Base-by-base conservation (phyloP, 306 rosid species). In the Rosa chinensis region DNA sequence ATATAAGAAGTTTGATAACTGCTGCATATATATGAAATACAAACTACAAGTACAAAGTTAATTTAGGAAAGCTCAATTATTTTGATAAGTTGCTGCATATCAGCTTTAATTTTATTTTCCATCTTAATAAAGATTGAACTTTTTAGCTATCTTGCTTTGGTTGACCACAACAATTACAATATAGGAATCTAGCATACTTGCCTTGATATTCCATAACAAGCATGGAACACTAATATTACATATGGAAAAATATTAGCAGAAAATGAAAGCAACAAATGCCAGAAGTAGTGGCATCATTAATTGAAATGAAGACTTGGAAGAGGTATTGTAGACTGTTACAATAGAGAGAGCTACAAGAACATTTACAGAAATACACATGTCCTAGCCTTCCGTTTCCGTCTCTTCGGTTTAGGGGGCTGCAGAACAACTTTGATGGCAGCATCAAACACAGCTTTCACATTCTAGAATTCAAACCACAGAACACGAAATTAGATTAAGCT, bases 401-500 rank as follows among this genome's bases (percentile, higher is more conserved):
- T 85, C 88, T 85, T 87, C 25, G 67, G 78, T 77, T 87, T 87
- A 14, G 90, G 88, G 39, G 90, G 90, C 77, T 87, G 90, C 82
- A 88, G 73, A 70, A 89, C 93, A 40, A 85, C 91, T 80, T 88
- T 90, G 83, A 88, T 88, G 48, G 92, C 94, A 69, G 92, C 90
- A 83, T 88, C 94, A 85, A 86, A 86, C 72, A 90, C 90, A 40
- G 83, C 88, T 84, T 88, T 88, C 53, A 90, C 92, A 82, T 86
- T 87, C 89, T 88, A 75, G 43, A 73, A 72, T 12, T 45, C 23
- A 40, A 21, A 80, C 53, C 76, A 78, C 28, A 79, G 52, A 20
- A 17, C 40, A 56, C 21, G 7, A 35, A 66, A 61, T 79, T 61
- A 63, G 25, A 67, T 45, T 37, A 16, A 55, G 56, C 13, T 16